Evolutionary conservation across 495 filamentous ascomycete species (phyloP).

Genomic region (Podospora didyma): DNA sequence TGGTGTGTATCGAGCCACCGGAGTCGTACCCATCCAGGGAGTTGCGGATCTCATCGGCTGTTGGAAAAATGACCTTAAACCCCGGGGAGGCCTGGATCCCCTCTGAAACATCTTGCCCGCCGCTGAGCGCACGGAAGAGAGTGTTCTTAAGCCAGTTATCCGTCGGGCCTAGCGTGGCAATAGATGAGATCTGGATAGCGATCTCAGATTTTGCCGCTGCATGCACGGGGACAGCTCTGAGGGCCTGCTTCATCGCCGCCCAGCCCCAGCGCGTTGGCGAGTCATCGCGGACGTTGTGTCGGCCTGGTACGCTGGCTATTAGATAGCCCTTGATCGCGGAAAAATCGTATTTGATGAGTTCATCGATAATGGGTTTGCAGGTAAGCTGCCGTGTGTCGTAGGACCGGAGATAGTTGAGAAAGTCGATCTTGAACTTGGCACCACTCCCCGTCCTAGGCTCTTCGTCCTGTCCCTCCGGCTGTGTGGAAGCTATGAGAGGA

Average conservation of each 20-base stretch:
- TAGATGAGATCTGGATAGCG: conserved; percentile 74
- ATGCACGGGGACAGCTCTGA: conserved; percentile 49
- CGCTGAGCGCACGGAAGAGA: conserved; percentile 54
- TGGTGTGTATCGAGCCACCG: conserved; percentile 80
- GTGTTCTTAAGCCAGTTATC: conserved; percentile 70
- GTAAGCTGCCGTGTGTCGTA: conserved; percentile 58
- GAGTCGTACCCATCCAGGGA: conserved; percentile 76
- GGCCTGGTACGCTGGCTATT: conserved; percentile 71
- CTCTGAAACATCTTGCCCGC: conserved; percentile 7
- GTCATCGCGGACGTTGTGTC: conserved; percentile 42
- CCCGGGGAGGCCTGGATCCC: conserved; percentile 12
- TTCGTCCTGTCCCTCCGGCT: background rate
- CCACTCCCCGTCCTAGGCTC: conserved; percentile 53
- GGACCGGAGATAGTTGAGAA: conserved; percentile 66
- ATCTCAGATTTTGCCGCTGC: conserved; percentile 47
- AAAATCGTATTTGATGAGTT: conserved; percentile 68
- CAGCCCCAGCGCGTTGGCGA: conserved; percentile 66
- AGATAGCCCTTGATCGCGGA: conserved; percentile 64
- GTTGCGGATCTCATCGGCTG: conserved; percentile 69
- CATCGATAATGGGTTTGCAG: conserved; percentile 46
- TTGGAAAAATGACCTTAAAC: conserved; percentile 73
- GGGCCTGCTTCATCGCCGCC: conserved; percentile 58
- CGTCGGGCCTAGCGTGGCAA: conserved; percentile 71
- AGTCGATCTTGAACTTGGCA: conserved; percentile 67
- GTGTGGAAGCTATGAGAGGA: conserved; percentile 33